A percentile compares a stretch with the other conserved stretches of the same genome.
Evolutionary conservation across 352 stramenopile genomes (phyloP).

Genomic region (Pythium insidiosum): DNA sequence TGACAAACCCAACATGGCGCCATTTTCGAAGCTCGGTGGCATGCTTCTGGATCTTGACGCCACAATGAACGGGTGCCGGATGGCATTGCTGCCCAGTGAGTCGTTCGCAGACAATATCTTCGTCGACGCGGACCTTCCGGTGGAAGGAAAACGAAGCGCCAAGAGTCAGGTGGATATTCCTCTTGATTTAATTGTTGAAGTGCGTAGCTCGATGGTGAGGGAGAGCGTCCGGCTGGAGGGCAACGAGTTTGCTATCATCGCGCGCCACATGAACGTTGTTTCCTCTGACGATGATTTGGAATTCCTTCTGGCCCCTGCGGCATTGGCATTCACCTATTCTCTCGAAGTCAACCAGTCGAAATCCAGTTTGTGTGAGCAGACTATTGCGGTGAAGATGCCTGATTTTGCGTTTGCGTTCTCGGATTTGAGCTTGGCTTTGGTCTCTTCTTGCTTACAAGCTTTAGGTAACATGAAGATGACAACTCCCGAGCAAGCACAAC

Average conservation of each 20-base stretch:
- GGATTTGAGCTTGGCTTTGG: slow-evolving; percentile 25
- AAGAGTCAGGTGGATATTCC: slow-evolving; percentile 16
- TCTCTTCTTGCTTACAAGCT: slow-evolving; percentile 21
- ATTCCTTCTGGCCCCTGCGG: slow-evolving; percentile 11
- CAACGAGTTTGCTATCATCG: slow-evolving; percentile 13
- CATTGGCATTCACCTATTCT: slow-evolving; percentile 13
- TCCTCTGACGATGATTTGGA: slow-evolving; percentile 13
- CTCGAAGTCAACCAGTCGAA: slow-evolving; percentile 10
- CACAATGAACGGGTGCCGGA: slow-evolving; percentile 12
- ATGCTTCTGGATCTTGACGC: slow-evolving; percentile 18
- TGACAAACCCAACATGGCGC: slow-evolving; percentile 9
- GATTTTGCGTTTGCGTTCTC: slow-evolving; percentile 29
- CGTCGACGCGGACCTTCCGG: slow-evolving; percentile 12
- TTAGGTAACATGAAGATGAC: slow-evolving; percentile 23
- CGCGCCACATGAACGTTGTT: slow-evolving; percentile 10
- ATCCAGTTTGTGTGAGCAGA: slow-evolving; percentile 9
- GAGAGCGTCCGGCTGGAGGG: slow-evolving; percentile 13
- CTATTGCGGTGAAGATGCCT: slow-evolving; percentile 17
- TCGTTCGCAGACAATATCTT: slow-evolving; percentile 8
- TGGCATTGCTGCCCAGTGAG: slow-evolving; percentile 10
- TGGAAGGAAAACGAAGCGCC: no score
- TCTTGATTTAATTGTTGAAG: slow-evolving; percentile 6
- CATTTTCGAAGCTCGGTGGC: slow-evolving; percentile 17
- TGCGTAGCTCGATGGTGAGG: slow-evolving; percentile 15
- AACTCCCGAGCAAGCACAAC: slow-evolving; percentile 23